phyloP scores from a whole-genome alignment of 2,329 filamentous ascomycete species.

The Pseudogymnoascus sp. region DNA sequence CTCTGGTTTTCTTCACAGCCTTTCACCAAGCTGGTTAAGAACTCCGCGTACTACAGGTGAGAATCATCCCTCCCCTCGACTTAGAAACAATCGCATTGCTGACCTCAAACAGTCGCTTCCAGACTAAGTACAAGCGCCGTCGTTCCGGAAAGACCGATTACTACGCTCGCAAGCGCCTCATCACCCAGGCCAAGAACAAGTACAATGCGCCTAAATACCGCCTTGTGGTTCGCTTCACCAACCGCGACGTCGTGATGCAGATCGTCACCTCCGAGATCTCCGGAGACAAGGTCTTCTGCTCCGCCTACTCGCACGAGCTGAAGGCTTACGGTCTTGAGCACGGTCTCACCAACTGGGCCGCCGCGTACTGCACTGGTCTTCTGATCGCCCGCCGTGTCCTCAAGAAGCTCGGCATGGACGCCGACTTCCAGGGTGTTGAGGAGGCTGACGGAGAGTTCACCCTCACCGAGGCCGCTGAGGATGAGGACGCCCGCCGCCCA shows the following conservation, averaged over 20 bases:
- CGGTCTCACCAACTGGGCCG: constrained; percentile 99
- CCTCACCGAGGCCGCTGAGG: constrained; percentile 82
- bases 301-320: constrained; percentile 96
- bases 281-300: constrained; percentile 91
- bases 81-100: constrained; percentile 22
- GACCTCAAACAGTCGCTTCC: constrained; percentile 67
- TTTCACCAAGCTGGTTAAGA: constrained; percentile 95
- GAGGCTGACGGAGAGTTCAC: constrained; percentile 94
- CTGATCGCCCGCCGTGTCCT: constrained; percentile 94
- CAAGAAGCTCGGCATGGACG: constrained; percentile 91
- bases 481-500: constrained; percentile 83
- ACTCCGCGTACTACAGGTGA: constrained; percentile 97
- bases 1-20: constrained; percentile 64
- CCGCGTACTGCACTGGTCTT: constrained; percentile 93
- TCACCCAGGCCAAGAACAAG: constrained; percentile 99
- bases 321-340: constrained; percentile 95
- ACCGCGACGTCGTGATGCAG: constrained; percentile 98
- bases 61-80: constrained; percentile 28
- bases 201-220: constrained; percentile 99
- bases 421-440: constrained; percentile 91
- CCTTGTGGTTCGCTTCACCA: constrained; percentile 97
- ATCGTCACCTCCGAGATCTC: constrained; percentile 93
- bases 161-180: constrained; percentile 98
- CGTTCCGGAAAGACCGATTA: constrained; percentile 98
- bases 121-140: constrained; percentile 99